A percentile compares a stretch with the other conserved stretches of the same genome.
These are phyloP conservation scores for Wickerhamomyces alni DNA, from an alignment of 805 yeast genomes.

Conservation along the genomic window DNA sequence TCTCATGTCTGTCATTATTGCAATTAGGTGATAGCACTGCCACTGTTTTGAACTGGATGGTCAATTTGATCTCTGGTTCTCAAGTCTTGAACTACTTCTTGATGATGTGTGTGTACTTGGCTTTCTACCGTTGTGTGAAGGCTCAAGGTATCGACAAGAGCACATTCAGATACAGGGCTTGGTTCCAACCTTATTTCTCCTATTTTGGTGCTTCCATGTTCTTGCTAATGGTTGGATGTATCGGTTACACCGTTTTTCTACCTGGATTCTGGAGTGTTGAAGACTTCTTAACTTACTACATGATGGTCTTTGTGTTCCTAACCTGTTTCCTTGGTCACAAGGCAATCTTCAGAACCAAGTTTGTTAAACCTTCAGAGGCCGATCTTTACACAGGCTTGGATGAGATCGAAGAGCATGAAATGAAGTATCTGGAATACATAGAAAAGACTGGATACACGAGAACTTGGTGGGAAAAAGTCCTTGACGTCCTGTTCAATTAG, in stretches of 20 bases:
- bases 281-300: constrained; percentile 56
- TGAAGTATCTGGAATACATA: constrained; percentile 3
- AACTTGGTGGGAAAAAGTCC: too few relatives aligned
- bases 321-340: constrained; percentile 42
- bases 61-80: constrained; percentile 62
- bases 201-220: constrained; percentile 28
- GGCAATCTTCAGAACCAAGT: constrained; percentile 35
- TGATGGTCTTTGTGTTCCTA: constrained; percentile 56
- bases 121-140: constrained; percentile 25
- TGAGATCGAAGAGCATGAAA: constrained; percentile 52
- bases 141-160: constrained; percentile 38
- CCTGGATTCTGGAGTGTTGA: constrained; percentile 56
- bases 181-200: constrained; percentile 51
- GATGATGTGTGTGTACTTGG: constrained; percentile 25
- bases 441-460: not conserved
- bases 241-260: constrained; percentile 63
- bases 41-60: constrained; percentile 63
- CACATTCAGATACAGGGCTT: constrained; percentile 40
- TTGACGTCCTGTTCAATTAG: too few relatives aligned
- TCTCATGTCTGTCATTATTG: constrained; percentile 59
- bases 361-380: constrained; percentile 36
- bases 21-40: constrained; percentile 54
- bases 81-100: constrained; percentile 52
- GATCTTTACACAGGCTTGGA: constrained; percentile 45
- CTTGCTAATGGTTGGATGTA: constrained; percentile 42